phyloP scores from a whole-genome alignment of 306 rosid species.

The Trichosanthes cucumerina region DNA sequence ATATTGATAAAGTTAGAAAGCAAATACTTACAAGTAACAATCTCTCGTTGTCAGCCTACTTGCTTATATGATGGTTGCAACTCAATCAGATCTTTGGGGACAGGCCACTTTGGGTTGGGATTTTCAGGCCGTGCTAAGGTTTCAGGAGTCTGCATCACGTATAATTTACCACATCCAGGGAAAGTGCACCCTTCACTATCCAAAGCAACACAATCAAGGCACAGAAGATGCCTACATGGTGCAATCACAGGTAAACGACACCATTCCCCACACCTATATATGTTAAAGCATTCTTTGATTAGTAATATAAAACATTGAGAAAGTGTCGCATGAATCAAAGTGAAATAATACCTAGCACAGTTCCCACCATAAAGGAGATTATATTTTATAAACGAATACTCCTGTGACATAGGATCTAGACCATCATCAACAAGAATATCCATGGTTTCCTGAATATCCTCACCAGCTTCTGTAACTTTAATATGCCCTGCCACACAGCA shows the following conservation, averaged over 20 bases:
- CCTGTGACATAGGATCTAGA: constrained; percentile 58
- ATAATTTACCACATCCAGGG: constrained; percentile 70
- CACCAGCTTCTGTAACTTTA: constrained; percentile 88
- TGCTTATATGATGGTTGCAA: constrained; percentile 94
- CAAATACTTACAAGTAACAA: neutral
- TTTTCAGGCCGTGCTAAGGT: constrained; percentile 75
- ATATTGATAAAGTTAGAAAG: neutral
- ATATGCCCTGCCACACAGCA: constrained; percentile 98
- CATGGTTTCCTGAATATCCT: constrained; percentile 98
- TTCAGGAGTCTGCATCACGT: constrained; percentile 89
- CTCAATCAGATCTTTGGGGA: constrained; percentile 95
- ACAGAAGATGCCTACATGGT: constrained; percentile 82
- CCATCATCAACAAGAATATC: constrained; percentile 66
- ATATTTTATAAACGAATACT: constrained; percentile 55
- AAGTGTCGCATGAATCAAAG: constrained; percentile 11
- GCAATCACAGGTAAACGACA: constrained; percentile 92
- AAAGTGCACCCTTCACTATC: constrained; percentile 71
- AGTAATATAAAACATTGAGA: neutral
- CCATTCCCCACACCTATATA: constrained; percentile 76
- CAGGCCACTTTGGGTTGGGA: constrained; percentile 95
- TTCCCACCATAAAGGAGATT: constrained; percentile 62
- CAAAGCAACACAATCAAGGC: constrained; percentile 85
- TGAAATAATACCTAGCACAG: constrained; percentile 58
- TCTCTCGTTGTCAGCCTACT: constrained; percentile 31
- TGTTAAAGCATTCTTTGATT: constrained; percentile 9